Conservation (phyloP, 352 stramenopile species). For the Phytophthora litchii region DNA sequence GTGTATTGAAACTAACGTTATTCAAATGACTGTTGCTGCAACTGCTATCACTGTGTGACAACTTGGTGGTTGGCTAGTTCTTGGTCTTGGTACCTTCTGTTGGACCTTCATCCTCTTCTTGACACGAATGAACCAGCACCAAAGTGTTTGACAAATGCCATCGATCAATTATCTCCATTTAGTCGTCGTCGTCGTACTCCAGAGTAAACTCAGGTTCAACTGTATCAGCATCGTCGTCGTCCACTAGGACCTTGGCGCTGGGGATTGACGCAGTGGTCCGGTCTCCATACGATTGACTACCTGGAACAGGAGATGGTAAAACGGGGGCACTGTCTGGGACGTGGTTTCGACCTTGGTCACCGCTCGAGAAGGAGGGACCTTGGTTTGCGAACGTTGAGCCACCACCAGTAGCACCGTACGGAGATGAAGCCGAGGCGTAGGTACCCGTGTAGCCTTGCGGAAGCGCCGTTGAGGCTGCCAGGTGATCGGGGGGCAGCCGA, state of each 20-base stretch:
- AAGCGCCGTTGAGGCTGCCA: slow-evolving; percentile 4
- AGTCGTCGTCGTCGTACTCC: slow-evolving; percentile 84
- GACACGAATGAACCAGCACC: slow-evolving; percentile 4
- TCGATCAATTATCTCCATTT: slow-evolving; percentile 37
- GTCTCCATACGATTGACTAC: slow-evolving; percentile 29
- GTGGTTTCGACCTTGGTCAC: slow-evolving; percentile 27
- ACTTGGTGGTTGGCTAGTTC: background rate
- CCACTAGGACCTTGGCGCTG: slow-evolving; percentile 33
- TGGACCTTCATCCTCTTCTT: slow-evolving; percentile 2
- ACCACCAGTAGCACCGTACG: slow-evolving; percentile 16
- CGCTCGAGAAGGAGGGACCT: slow-evolving; percentile 24
- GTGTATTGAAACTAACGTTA: slow-evolving; percentile 13
- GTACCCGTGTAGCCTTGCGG: slow-evolving; percentile 26
- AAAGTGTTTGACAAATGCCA: slow-evolving; percentile 28
- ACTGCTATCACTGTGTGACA: slow-evolving; percentile 5
- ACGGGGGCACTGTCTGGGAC: slow-evolving; percentile 27
- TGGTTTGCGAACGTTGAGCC: slow-evolving; percentile 23
- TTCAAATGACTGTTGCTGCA: background rate
- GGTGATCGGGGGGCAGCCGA: slow-evolving; percentile 20
- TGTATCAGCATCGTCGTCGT: slow-evolving; percentile 70
- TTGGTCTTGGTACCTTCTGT: slow-evolving; percentile 14
- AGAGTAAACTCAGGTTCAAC: slow-evolving; percentile 70
- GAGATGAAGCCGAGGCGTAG: slow-evolving; percentile 24
- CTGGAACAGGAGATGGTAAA: slow-evolving; percentile 25
- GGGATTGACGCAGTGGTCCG: slow-evolving; percentile 1